phyloP scores from a whole-genome alignment of 2,329 filamentous ascomycete genomes.

The Ascocoryne sarcoides region DNA sequence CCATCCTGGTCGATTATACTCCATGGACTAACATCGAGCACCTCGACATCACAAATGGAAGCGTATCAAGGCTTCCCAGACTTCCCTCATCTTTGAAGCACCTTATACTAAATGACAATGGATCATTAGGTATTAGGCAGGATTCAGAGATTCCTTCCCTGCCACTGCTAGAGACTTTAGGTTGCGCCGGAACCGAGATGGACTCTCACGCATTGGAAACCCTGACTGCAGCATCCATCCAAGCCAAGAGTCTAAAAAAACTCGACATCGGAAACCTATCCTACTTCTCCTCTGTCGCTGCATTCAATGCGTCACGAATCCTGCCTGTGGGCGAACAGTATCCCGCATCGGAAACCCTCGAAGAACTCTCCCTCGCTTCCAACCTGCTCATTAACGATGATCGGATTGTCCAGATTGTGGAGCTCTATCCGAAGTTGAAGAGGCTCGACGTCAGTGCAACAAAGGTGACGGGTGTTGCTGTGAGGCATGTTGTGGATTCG shows the following conservation, averaged over 20 bases:
- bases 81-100: slow-evolving; percentile 22
- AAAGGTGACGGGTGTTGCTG: slow-evolving; percentile 27
- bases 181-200: slow-evolving; percentile 15
- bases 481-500: slow-evolving; percentile 26
- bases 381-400: slow-evolving; percentile 12
- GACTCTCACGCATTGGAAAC: slow-evolving; percentile 5
- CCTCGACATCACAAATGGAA: slow-evolving; percentile 19
- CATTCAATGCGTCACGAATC: neutral
- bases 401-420: slow-evolving; percentile 13
- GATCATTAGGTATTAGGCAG: slow-evolving; percentile 1
- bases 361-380: slow-evolving; percentile 19
- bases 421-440: slow-evolving; percentile 21
- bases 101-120: slow-evolving; percentile 18
- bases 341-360: slow-evolving; percentile 17
- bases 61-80: slow-evolving; percentile 12
- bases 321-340: slow-evolving; percentile 12
- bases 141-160: slow-evolving; percentile 8
- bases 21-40: slow-evolving; percentile 15
- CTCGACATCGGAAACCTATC: slow-evolving; percentile 18
- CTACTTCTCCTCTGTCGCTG: neutral
- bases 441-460: slow-evolving; percentile 22
- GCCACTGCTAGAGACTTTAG: slow-evolving; percentile 23
- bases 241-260: slow-evolving; percentile 17
- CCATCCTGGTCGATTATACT: slow-evolving; percentile 6
- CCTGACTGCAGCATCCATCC: slow-evolving; percentile 14